A percentile compares a stretch with the other conserved stretches of the same genome.
Conservation (phyloP, 2,329 filamentous ascomycete species). For the Corynespora cassiicola region DNA sequence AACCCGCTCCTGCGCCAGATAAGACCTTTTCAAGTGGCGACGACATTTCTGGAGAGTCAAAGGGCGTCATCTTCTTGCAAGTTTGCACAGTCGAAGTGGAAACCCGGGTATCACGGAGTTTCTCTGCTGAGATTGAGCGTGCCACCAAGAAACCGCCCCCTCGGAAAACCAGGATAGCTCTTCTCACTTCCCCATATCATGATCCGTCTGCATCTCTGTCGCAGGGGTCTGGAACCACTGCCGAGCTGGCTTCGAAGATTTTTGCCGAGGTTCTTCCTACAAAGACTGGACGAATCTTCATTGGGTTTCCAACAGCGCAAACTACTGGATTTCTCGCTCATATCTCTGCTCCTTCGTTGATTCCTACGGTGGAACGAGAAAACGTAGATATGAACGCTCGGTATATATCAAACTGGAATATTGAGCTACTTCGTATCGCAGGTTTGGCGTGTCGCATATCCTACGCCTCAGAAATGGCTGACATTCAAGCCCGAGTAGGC, state of each 20-base stretch:
- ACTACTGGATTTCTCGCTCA: constrained; percentile 94
- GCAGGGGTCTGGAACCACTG: constrained; percentile 54
- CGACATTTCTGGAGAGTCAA: constrained; percentile 73
- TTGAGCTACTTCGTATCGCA: constrained; percentile 88
- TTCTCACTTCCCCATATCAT: constrained; percentile 90
- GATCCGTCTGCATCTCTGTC: constrained; percentile 72
- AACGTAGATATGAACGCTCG: constrained; percentile 96
- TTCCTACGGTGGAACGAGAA: constrained; percentile 95
- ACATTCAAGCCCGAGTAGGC: constrained; percentile 62
- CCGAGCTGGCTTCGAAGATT: constrained; percentile 72
- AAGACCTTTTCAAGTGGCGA: constrained; percentile 50
- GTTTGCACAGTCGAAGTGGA: constrained; percentile 84
- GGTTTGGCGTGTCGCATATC: constrained; percentile 89
- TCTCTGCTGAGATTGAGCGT: constrained; percentile 86
- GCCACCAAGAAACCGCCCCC: constrained; percentile 98
- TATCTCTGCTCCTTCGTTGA: constrained; percentile 93
- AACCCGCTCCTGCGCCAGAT: constrained; percentile 20
- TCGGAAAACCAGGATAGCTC: constrained; percentile 82
- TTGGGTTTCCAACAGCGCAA: constrained; percentile 96
- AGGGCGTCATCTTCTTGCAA: constrained; percentile 84
- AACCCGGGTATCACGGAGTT: constrained; percentile 74
- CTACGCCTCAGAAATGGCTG: constrained; percentile 82
- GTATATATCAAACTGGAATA: constrained; percentile 94
- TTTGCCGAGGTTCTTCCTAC: constrained; percentile 90
- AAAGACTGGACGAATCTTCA: constrained; percentile 91